These are phyloP conservation scores for Globisporangium ultimum DNA, from an alignment of 352 stramenopile species.

Conservation along the genomic window DNA sequence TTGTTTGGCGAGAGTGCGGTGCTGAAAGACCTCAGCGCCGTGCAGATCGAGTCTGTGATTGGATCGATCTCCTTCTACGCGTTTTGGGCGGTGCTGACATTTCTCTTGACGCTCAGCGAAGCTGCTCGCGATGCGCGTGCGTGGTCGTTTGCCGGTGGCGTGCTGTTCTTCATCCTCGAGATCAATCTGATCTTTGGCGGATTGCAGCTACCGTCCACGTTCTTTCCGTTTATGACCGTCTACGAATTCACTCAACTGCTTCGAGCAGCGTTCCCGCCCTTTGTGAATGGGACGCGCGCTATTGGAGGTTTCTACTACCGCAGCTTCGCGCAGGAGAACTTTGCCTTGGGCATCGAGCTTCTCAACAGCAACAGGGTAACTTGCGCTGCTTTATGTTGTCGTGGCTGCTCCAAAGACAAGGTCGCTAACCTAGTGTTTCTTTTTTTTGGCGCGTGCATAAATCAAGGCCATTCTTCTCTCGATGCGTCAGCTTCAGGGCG, in stretches of 20 bases:
- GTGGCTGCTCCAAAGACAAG: background rate
- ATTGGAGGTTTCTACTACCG: slow-evolving; percentile 90
- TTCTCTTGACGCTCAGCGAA: slow-evolving; percentile 94
- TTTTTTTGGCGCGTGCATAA: background rate
- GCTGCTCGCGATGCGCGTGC: slow-evolving; percentile 81
- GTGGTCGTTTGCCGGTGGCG: slow-evolving; percentile 92
- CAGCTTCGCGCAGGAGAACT: slow-evolving; percentile 69
- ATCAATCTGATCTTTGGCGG: slow-evolving; percentile 87
- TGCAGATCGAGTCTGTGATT: slow-evolving; percentile 90
- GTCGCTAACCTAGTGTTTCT: background rate
- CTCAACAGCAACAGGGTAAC: slow-evolving; percentile 77
- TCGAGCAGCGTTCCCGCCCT: slow-evolving; percentile 93
- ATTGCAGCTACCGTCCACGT: slow-evolving; percentile 40
- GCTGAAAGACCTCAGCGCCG: slow-evolving; percentile 85
- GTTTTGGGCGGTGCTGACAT: slow-evolving; percentile 94
- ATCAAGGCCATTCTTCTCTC: slow-evolving; percentile 66
- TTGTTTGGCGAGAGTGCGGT: slow-evolving; percentile 91
- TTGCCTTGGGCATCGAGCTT: slow-evolving; percentile 65
- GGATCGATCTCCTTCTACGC: slow-evolving; percentile 94
- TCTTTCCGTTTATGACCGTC: slow-evolving; percentile 85
- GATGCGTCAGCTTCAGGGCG: slow-evolving; percentile 75
- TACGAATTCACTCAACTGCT: slow-evolving; percentile 91
- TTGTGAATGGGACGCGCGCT: slow-evolving; percentile 96
- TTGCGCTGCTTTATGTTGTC: too few relatives aligned
- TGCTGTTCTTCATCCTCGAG: slow-evolving; percentile 94